Base-by-base conservation (phyloP, 257 asterid species). In the Solanum virginianum region DNA sequence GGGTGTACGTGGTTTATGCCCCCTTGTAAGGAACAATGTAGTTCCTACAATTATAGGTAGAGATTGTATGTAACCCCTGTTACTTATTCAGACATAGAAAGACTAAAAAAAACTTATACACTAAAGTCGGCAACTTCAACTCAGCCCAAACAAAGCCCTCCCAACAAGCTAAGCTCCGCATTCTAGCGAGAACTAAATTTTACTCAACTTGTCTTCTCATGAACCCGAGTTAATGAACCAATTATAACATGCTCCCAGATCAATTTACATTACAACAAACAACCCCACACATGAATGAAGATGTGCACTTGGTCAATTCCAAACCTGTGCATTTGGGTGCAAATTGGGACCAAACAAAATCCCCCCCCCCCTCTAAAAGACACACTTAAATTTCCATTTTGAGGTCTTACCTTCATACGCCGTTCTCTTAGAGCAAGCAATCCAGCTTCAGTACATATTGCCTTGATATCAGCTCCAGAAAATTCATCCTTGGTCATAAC, bases 381-480 rank as follows among this genome's bases (percentile, higher is more conserved):
- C 9, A 51, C 63, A 39, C 17, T 39, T 20, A 66, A 80, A 6
- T 13, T 43, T 10, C 1, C n/a, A 36, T 13, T 36, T 81, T 39
- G 9, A 39, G 22, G 68, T 17, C 81, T 87, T 84, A 95, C 98
- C 97, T 95, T 95, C 98, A 94, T 95, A 18, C 98, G 94, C 7
- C 97, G 95, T 90, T 95, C 98, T 89, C 98, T 93, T 84, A 95
- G 80, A 82, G 98, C 98, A 81, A 92, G 96, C 91, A 95, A 86
- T 87, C 98, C 98, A 86, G 98, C 98, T 92, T 95, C 98, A 17
- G 98, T 94, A 85, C 98, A 95, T 83, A 95, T 95, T 63, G 98
- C 98, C 89, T 94, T 95, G 85, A 95, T 95, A 87, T 95, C 98
- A 88, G 98, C 98, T 79, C 98, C 98, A 80, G 98, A 95, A 84